Evolutionary conservation across 148 eudicot genomes (phyloP).

Genomic region (Heliosperma pusillum): DNA sequence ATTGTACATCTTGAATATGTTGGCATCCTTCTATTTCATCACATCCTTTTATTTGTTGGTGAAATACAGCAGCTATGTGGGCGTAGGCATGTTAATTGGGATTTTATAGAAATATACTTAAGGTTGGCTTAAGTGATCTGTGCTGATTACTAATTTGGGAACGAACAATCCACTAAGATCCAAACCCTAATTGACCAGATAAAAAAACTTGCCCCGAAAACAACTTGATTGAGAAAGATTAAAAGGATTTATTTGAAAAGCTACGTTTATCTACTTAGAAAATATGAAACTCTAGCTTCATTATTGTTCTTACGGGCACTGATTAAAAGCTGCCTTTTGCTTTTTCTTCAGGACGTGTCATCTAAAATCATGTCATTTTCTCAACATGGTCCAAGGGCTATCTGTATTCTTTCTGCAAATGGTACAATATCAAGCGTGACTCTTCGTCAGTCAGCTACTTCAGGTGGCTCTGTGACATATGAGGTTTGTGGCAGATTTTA

Average conservation of each 20-base stretch:
- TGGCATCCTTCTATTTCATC: not conserved
- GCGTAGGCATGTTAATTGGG: not conserved
- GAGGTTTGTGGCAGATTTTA: constrained; percentile 52
- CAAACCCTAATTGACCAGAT: not conserved
- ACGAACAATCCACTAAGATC: not conserved
- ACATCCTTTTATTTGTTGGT: not conserved
- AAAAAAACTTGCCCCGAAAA: not conserved
- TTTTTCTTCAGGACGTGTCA: constrained; percentile 61
- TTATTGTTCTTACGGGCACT: not conserved
- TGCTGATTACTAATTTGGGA: not conserved
- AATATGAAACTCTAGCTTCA: not conserved
- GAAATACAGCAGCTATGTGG: not conserved
- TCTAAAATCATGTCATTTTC: constrained; percentile 80
- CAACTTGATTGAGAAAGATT: not conserved
- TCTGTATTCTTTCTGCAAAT: constrained; percentile 79
- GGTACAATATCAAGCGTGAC: constrained; percentile 86
- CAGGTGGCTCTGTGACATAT: constrained; percentile 82
- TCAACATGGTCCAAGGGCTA: constrained; percentile 81
- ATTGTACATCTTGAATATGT: not conserved
- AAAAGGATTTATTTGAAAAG: not conserved
- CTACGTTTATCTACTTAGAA: not conserved
- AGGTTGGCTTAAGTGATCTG: not conserved
- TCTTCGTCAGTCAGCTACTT: constrained; percentile 74
- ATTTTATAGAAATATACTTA: not conserved
- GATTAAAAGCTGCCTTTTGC: constrained; percentile 5